These are phyloP conservation scores for Amanita inopinata DNA, from an alignment of 768 basidiomycete species.

Conservation along the genomic window DNA sequence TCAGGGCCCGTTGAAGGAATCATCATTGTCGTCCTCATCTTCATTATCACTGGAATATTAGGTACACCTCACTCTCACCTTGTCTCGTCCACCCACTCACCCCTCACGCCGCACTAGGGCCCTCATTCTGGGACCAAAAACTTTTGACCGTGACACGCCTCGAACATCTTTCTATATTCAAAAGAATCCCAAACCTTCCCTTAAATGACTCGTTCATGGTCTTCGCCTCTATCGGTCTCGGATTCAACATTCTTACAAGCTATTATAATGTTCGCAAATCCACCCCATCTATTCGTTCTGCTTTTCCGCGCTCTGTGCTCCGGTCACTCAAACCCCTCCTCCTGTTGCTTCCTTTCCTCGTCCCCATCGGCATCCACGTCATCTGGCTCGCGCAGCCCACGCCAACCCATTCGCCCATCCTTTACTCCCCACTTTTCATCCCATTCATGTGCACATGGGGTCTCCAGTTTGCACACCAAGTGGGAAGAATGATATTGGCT, in stretches of 20 bases:
- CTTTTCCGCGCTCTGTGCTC: constrained; percentile 3
- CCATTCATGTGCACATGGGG: constrained; percentile 93
- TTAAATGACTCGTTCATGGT: constrained; percentile 87
- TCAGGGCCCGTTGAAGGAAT: constrained; percentile 98
- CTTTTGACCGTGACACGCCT: constrained; percentile 51
- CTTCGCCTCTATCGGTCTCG: constrained; percentile 58
- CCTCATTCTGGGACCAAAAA: constrained; percentile 71
- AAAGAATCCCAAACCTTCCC: constrained; percentile 52
- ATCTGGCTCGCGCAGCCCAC: constrained; percentile 73
- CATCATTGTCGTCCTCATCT: constrained; percentile 72
- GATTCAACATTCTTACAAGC: constrained; percentile 70
- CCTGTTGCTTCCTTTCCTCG: constrained; percentile 71
- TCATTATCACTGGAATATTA: constrained; percentile 65
- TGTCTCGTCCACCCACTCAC: too few relatives aligned
- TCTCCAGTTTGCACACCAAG: constrained; percentile 82
- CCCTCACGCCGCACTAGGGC: too few relatives aligned
- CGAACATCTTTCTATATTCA: constrained; percentile 38
- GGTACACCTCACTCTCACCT: too few relatives aligned
- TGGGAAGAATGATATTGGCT: constrained; percentile 86
- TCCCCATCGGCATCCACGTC: constrained; percentile 62
- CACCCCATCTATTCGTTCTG: constrained; percentile 16
- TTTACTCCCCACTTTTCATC: constrained; percentile 69
- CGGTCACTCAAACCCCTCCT: constrained; percentile 44
- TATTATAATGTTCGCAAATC: constrained; percentile 77
- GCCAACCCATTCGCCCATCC: constrained; percentile 50